phyloP scores from a whole-genome alignment of 2,329 filamentous ascomycete genomes.

The Polytolypa hystricis region DNA sequence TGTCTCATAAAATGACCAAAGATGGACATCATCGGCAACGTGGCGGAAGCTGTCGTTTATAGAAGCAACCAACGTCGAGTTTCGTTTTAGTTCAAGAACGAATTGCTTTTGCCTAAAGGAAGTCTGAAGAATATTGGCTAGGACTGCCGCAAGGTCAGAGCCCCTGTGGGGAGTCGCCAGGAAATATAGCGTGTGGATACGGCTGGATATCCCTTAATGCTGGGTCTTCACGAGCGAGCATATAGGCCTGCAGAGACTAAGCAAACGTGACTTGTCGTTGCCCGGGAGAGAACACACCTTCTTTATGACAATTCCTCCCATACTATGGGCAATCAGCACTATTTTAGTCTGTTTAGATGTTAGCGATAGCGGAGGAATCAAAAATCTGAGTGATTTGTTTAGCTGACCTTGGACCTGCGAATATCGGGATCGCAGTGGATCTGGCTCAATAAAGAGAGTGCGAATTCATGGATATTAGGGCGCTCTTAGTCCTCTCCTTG shows the following conservation, averaged over 20 bases:
- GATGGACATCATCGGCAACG: slow-evolving; percentile 16
- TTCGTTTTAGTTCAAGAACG: slow-evolving; percentile 5
- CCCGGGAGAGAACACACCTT: slow-evolving; percentile 7
- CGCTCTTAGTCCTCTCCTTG: slow-evolving; percentile 13
- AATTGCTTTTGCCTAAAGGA: slow-evolving; percentile 10
- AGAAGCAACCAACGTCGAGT: slow-evolving; percentile 12
- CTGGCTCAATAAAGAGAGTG: slow-evolving; percentile 21
- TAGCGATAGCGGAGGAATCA: neutral
- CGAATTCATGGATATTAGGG: slow-evolving; percentile 25
- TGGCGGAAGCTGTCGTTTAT: slow-evolving; percentile 29
- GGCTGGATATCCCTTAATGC: slow-evolving; percentile 5
- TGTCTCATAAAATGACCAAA: slow-evolving; percentile 29
- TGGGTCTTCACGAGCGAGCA: slow-evolving; percentile 18
- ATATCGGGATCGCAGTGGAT: slow-evolving; percentile 21
- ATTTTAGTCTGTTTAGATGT: slow-evolving; percentile 7
- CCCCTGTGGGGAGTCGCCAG: slow-evolving; percentile 20
- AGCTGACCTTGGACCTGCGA: slow-evolving; percentile 9
- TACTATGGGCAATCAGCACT: slow-evolving; percentile 13
- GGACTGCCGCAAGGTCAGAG: slow-evolving; percentile 10
- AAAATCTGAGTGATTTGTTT: neutral
- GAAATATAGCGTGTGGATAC: slow-evolving; percentile 15
- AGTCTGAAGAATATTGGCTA: slow-evolving; percentile 21
- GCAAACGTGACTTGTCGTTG: neutral
- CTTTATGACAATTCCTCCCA: slow-evolving; percentile 22
- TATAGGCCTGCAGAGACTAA: slow-evolving; percentile 21